Conservation (phyloP, 768 basidiomycete genomes). For the Pisolithus sp. region DNA sequence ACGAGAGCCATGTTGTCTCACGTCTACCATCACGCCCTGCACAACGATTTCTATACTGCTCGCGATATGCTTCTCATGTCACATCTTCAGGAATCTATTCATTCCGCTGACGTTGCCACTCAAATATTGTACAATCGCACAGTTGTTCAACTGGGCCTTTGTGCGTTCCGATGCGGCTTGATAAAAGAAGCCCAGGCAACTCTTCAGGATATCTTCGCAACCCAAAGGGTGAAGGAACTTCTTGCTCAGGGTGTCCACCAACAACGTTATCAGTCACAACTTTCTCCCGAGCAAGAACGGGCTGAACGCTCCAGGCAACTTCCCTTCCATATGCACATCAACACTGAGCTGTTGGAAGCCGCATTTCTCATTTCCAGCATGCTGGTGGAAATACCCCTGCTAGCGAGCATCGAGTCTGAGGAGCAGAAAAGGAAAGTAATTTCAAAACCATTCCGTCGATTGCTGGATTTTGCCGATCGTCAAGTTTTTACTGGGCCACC, state of each 20-base stretch:
- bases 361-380: conserved; percentile 98
- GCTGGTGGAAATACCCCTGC: conserved; percentile 93
- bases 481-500: conserved; percentile 98
- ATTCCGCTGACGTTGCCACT: conserved; percentile 92
- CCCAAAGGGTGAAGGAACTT: conserved; percentile 94
- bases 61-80: conserved; percentile 99
- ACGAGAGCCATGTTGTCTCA: conserved; percentile 97
- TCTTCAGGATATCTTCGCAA: conserved; percentile 92
- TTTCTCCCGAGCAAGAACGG: conserved; percentile 94
- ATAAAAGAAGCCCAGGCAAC: conserved; percentile 92
- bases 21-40: conserved; percentile 94
- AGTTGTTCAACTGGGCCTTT: conserved; percentile 93
- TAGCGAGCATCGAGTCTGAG: conserved; percentile 92
- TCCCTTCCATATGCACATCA: conserved; percentile 99
- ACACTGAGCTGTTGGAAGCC: conserved; percentile 94
- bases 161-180: conserved; percentile 91
- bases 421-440: conserved; percentile 89
- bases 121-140: conserved; percentile 98
- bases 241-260: conserved; percentile 95
- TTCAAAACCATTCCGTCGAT: conserved; percentile 92
- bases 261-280: conserved; percentile 71
- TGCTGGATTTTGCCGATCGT: conserved; percentile 93
- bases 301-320: conserved; percentile 92
- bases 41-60: conserved; percentile 94
- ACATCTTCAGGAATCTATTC: conserved; percentile 93